Evolutionary conservation across 1,284 basidiomycete species (phyloP).

Genomic region (Phellinidium pouzarii): DNA sequence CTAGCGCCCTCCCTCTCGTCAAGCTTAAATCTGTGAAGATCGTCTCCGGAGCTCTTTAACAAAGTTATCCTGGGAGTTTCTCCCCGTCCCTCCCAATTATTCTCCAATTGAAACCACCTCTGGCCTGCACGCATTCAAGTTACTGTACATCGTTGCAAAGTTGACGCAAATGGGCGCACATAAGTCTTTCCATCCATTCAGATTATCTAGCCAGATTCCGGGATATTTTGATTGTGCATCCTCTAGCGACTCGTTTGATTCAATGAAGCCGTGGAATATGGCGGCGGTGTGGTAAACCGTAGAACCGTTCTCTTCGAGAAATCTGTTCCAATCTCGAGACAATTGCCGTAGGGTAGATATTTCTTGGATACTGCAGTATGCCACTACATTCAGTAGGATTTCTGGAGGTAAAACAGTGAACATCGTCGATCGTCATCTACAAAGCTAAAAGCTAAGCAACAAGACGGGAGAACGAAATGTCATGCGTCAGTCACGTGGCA

Average conservation of each 20-base stretch:
- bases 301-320: conserved; percentile 40
- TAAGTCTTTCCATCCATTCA: conserved; percentile 46
- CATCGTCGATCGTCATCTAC: too few relatives aligned
- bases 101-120: conserved; percentile 38
- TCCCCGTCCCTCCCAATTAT: conserved; percentile 47
- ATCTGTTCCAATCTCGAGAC: conserved; percentile 38
- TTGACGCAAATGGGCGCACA: conserved; percentile 38
- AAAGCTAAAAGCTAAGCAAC: too few relatives aligned
- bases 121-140: conserved; percentile 33
- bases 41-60: conserved; percentile 25
- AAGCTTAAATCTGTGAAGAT: conserved; percentile 66
- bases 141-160: conserved; percentile 13
- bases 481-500: background rate
- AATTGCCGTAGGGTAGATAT: conserved; percentile 31
- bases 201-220: conserved; percentile 28
- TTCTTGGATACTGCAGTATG: conserved; percentile 27
- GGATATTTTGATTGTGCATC: conserved; percentile 28
- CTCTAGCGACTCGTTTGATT: conserved; percentile 25
- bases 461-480: too few relatives aligned
- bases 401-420: conserved; percentile 4
- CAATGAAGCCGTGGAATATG: conserved; percentile 39
- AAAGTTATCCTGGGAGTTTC: conserved; percentile 24
- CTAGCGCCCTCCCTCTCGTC: conserved; percentile 45
- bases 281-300: conserved; percentile 49
- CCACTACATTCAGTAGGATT: conserved; percentile 6